A percentile compares a stretch with the other conserved stretches of the same genome.
phyloP scores from a whole-genome alignment of 441 rosid species.

The Adansonia madagascariensis region DNA sequence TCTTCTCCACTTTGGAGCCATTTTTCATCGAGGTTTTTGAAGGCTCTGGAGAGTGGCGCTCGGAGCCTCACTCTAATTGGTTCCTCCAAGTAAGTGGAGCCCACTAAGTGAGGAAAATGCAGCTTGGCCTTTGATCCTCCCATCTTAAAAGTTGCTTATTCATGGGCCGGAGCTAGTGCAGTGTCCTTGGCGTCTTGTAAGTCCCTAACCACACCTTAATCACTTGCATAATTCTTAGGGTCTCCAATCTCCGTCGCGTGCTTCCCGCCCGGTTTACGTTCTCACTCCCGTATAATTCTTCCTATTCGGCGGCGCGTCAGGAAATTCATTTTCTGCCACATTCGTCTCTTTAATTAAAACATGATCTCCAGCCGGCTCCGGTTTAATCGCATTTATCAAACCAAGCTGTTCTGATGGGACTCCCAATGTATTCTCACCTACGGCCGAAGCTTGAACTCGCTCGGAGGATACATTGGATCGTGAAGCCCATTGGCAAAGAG shows the following conservation, averaged over 20 bases:
- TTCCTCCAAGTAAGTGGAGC: too few species aligned
- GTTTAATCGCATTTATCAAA: background rate
- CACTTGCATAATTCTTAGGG: too few species aligned
- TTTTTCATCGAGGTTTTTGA: too few species aligned
- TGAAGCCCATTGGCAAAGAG: conserved; percentile 32
- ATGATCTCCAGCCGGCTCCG: background rate
- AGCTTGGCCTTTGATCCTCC: too few species aligned
- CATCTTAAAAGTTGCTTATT: too few species aligned
- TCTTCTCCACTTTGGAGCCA: too few species aligned
- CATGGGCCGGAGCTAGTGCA: too few species aligned
- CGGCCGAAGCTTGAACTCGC: background rate
- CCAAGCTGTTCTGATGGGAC: background rate
- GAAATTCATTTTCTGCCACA: background rate
- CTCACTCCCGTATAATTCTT: conserved; percentile 48
- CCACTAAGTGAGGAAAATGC: too few species aligned
- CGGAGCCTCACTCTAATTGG: too few species aligned
- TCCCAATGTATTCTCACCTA: background rate
- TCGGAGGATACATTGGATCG: background rate
- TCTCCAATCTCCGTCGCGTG: conserved; percentile 39
- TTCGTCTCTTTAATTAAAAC: background rate
- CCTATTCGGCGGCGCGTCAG: conserved; percentile 26
- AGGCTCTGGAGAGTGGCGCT: too few species aligned
- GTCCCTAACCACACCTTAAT: too few species aligned
- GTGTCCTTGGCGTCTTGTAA: too few species aligned
- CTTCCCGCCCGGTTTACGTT: conserved; percentile 47